Evolutionary conservation across 2,329 filamentous ascomycete species (phyloP), one percentile per base, ranked within the genome.

Genomic region (Fusarium foetens): DNA sequence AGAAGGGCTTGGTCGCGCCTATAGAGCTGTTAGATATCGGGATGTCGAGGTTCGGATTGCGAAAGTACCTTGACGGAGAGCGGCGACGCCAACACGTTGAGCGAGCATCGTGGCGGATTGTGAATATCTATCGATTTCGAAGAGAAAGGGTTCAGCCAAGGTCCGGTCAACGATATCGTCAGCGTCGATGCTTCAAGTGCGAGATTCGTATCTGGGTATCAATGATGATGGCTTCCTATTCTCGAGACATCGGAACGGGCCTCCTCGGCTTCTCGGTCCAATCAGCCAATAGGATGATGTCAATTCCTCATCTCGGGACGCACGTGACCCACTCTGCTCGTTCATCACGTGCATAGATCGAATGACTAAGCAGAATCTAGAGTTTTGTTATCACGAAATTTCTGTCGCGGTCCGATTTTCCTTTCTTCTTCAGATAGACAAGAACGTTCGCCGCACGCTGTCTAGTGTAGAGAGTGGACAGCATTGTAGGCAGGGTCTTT

Each of bases 41-140:
- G 13, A 42, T 39, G 21, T 54, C 55, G 71, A 76, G 66, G 25
- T 25, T 25, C 25, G 25, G 25, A 25, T 58, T 66, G 66, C 53
- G 52, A 39, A 63, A 51, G 76, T 80, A 89, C 88, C 86, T 86
- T 87, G 85, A 81, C 87, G 87, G 80, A 89, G 81, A 80, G 88
- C 88, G 82, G 86, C 85, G 75, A 89, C 79, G 80, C 88, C 88
- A 78, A 88, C 84, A 83, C 88, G 83, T 77, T 88, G 86, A 78
- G 86, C 84, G 80, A 85, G 86, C 88, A 90, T 90, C 46, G 75
- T 81, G 78, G 73, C 73, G 62, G 68, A 54, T 58, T 59, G 17
- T 41, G 13, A 62, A 25, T 29, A 39, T 51, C 38, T 25, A 52
- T 63, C 33, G 51, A 29, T 25, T 53, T 67, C 57, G 63, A 54